These are phyloP conservation scores for Penicillium crustosum DNA, from an alignment of 2,329 filamentous ascomycete species.

Conservation along the genomic window DNA sequence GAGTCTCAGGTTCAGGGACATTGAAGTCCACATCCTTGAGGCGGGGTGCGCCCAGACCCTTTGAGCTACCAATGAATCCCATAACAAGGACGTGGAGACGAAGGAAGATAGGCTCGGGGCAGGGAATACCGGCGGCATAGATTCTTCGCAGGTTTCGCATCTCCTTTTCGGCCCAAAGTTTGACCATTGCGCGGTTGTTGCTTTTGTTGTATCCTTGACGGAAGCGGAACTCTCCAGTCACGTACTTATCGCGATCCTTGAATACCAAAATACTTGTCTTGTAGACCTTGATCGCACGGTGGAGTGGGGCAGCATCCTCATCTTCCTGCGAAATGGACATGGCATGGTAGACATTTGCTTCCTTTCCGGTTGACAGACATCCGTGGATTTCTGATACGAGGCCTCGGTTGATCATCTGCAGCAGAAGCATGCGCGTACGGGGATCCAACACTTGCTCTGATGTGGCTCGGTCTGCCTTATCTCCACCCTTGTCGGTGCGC, in stretches of 20 bases:
- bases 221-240: constrained; percentile 91
- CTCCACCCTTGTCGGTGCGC: constrained; percentile 51
- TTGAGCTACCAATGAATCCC: constrained; percentile 84
- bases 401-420: constrained; percentile 93
- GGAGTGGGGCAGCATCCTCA: constrained; percentile 54
- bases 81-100: constrained; percentile 95
- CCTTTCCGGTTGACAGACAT: constrained; percentile 93
- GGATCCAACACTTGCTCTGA: constrained; percentile 93
- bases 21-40: constrained; percentile 80
- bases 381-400: constrained; percentile 90
- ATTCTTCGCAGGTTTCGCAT: constrained; percentile 89
- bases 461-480: constrained; percentile 90
- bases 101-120: constrained; percentile 83
- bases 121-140: constrained; percentile 79
- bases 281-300: constrained; percentile 96
- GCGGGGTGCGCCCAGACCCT: constrained; percentile 83
- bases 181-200: constrained; percentile 95
- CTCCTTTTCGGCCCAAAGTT: constrained; percentile 98
- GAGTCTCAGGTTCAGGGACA: constrained; percentile 65
- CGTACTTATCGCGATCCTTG: constrained; percentile 96
- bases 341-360: constrained; percentile 96
- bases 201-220: constrained; percentile 88
- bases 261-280: constrained; percentile 97
- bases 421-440: constrained; percentile 87
- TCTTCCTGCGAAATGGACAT: constrained; percentile 61